Conservation (phyloP, 1,139 yeast species). For the Blastobotrys malaysiensis region DNA sequence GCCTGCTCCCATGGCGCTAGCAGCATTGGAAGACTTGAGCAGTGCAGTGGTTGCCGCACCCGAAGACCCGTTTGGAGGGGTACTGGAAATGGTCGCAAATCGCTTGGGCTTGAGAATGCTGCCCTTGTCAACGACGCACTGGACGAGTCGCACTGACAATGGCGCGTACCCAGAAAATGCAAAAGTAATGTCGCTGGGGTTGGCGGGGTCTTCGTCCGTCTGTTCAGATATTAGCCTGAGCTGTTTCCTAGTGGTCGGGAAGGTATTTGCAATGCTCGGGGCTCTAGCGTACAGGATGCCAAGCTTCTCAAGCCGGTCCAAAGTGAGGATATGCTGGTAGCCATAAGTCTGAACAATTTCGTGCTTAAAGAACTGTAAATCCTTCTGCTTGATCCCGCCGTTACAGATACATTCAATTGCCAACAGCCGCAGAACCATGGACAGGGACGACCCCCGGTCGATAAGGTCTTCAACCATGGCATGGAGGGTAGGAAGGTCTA, state of each 20-base stretch:
- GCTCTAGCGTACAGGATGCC: conserved; percentile 35
- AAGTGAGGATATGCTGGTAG: conserved; percentile 39
- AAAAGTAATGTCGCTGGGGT: conserved; percentile 33
- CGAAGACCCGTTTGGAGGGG: background rate
- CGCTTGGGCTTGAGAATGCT: conserved; percentile 22
- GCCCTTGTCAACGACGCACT: conserved; percentile 34
- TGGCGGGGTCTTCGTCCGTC: conserved; percentile 23
- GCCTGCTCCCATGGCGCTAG: conserved; percentile 12
- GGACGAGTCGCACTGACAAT: conserved; percentile 39
- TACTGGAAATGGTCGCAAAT: conserved; percentile 4
- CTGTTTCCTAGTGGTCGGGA: conserved; percentile 25
- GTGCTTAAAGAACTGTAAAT: conserved; percentile 45
- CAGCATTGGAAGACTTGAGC: conserved; percentile 2
- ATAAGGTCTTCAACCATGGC: conserved; percentile 46
- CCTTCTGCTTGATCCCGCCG: conserved; percentile 60
- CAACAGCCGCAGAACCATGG: conserved; percentile 44
- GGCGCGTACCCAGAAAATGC: conserved; percentile 47
- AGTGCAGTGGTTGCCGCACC: background rate
- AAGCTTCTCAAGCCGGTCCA: conserved; percentile 38
- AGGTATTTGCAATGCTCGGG: conserved; percentile 31
- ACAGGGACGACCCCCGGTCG: conserved; percentile 37
- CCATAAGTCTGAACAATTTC: conserved; percentile 60
- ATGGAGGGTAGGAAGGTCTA: conserved; percentile 53
- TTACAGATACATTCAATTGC: conserved; percentile 53
- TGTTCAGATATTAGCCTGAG: conserved; percentile 31